These are phyloP conservation scores for Cystobasidium ongulense DNA, from an alignment of 768 basidiomycete species.

Conservation along the genomic window DNA sequence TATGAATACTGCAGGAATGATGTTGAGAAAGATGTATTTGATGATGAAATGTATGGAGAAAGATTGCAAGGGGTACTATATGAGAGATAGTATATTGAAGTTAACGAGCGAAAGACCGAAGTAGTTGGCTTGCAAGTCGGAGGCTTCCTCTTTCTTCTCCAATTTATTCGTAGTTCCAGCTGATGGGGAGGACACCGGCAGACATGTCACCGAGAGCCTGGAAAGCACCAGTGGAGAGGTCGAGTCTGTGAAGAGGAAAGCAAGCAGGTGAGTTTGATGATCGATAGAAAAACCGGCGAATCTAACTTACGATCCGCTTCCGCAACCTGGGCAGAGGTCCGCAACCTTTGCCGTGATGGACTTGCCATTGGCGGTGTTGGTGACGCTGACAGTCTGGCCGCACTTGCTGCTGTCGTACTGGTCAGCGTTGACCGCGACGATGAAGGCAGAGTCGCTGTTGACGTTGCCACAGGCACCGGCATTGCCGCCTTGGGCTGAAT, in stretches of 20 bases:
- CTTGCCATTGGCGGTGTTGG: conserved; percentile 51
- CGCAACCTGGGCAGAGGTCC: conserved; percentile 50
- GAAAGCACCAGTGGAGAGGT: conserved; percentile 56
- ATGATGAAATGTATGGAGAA: no score
- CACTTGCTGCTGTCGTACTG: conserved; percentile 34
- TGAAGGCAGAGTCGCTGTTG: conserved; percentile 39
- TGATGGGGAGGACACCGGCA: conserved; percentile 54
- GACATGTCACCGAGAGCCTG: conserved; percentile 50
- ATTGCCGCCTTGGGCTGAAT: conserved; percentile 54
- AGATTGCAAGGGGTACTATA: no score
- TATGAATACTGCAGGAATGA: no score
- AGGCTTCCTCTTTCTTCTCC: no score
- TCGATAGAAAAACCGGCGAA: not conserved
- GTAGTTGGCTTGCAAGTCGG: no score
- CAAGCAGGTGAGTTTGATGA: not conserved
- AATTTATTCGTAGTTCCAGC: conserved; percentile 33
- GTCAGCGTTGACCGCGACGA: conserved; percentile 15
- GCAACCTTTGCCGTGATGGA: conserved; percentile 59
- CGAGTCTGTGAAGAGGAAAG: conserved; percentile 46
- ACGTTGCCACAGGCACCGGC: conserved; percentile 71
- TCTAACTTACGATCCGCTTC: conserved; percentile 22
- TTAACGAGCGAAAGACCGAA: no score
- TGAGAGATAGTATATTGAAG: no score
- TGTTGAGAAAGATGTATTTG: no score
- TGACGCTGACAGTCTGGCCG: conserved; percentile 58